Evolutionary conservation across 495 filamentous ascomycete species (phyloP), one percentile per base, ranked within the genome.

Genomic region (Xanthoparmelia taractica): DNA sequence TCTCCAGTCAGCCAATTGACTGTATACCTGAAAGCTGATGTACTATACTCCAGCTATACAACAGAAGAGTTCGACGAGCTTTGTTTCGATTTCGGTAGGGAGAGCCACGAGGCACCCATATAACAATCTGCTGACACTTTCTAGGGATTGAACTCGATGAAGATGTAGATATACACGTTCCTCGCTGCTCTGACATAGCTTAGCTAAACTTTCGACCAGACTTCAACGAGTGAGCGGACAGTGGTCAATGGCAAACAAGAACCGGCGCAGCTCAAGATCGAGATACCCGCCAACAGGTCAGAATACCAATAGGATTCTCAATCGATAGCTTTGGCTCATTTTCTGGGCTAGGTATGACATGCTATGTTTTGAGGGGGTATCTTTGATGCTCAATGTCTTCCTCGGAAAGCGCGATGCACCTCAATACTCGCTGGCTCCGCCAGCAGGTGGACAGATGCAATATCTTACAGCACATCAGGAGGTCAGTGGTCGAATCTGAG

Each of bases 301-400:
- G 59, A 43, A 34, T 27, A 25, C 27, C 54, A 47, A 18, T 27
- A 58, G 61, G 66, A 63, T 66, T 76, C 67, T 79, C 63, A n/a
- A 20, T 56, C 65, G 15, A 34, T 45, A 40, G 36, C 25, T 27
- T 47, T 52, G 54, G 23, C 47, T 58, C 40, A 61, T 13, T 8
- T 36, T 55, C 18, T 15, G 8, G 29, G 33, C 20, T 69, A 87
- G 93, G 82, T 97, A 97, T 85, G 94, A 99, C 71, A 87, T 97
- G 85, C 85, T 99, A 36, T 99, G 94, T 72, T 96, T 97, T 77
- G 94, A 99, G 76, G 94, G 94, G 56, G 95, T 99, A 72, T 87
- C 91, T 58, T 82, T 96, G 68, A 93, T 93, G 84, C 82, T 99
- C 61, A 96, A 96, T 71, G 89, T 99, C 75, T 99, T 97, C 86